Evolutionary conservation across 2,329 filamentous ascomycete species (phyloP).

Genomic region (Pseudogymnoascus sp.): DNA sequence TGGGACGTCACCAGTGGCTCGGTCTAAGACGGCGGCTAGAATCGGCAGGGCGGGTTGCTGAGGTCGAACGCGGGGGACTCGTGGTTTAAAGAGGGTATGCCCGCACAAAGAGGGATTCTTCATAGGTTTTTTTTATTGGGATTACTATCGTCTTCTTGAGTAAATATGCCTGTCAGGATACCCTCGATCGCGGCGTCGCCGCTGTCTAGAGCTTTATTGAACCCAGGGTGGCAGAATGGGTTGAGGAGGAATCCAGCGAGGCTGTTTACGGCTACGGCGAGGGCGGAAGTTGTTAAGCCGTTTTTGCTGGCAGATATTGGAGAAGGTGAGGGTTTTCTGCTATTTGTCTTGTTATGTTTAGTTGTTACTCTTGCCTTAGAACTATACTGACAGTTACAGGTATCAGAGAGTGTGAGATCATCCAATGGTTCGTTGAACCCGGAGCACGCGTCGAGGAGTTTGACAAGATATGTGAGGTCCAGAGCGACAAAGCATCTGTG

Average conservation of each 20-base stretch:
- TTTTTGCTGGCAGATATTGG: slow-evolving; percentile 80
- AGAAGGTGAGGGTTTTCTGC: slow-evolving; percentile 49
- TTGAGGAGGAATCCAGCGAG: slow-evolving; percentile 12
- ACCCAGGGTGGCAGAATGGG: not conserved
- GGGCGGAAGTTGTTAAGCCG: slow-evolving; percentile 54
- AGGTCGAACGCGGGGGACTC: not conserved
- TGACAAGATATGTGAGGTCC: slow-evolving; percentile 94
- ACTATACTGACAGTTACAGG: slow-evolving; percentile 42
- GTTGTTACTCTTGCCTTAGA: slow-evolving; percentile 7
- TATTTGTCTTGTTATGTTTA: not conserved
- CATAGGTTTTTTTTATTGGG: slow-evolving; percentile 1
- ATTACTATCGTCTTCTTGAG: not conserved
- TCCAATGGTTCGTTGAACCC: slow-evolving; percentile 98
- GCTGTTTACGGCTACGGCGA: slow-evolving; percentile 22
- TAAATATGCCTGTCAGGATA: slow-evolving; percentile 1
- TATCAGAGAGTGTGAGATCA: slow-evolving; percentile 96
- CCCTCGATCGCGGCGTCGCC: not conserved
- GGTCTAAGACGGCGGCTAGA: slow-evolving; percentile 1
- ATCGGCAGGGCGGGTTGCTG: not conserved
- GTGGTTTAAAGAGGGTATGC: not conserved
- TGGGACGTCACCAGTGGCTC: not conserved
- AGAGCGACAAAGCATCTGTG: slow-evolving; percentile 87
- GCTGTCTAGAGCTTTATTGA: not conserved
- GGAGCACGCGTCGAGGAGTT: slow-evolving; percentile 95
- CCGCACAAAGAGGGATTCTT: not conserved